Percentiles rank a stretch among this genome's conserved stretches.
Conservation (phyloP, 352 stramenopile species). For the Thraustotheca clavata region DNA sequence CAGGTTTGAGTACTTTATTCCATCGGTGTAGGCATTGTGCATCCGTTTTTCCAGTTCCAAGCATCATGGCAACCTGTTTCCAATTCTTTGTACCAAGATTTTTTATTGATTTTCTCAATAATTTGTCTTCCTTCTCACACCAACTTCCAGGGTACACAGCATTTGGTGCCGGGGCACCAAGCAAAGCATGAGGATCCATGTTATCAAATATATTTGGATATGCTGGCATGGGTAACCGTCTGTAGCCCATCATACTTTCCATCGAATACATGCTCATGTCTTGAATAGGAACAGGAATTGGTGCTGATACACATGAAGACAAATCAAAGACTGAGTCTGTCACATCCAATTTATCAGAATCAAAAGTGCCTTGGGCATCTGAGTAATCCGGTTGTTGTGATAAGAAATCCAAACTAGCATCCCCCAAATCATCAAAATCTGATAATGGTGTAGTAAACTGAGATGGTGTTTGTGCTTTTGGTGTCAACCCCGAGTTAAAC, state of each 20-base stretch:
- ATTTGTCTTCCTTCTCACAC: constrained; percentile 73
- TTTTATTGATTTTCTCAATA: constrained; percentile 80
- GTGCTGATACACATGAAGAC: neutral
- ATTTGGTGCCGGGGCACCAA: neutral
- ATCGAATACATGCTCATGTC: constrained; percentile 11
- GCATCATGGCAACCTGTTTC: constrained; percentile 88
- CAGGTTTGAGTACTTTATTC: constrained; percentile 90
- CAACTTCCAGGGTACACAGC: constrained; percentile 11
- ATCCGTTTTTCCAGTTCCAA: constrained; percentile 84
- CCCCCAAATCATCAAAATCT: constrained; percentile 12
- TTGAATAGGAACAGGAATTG: neutral
- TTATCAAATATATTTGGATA: constrained; percentile 13
- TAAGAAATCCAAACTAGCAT: constrained; percentile 11
- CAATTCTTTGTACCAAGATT: constrained; percentile 91
- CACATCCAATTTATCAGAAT: neutral
- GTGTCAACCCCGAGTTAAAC: neutral
- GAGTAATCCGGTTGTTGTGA: neutral
- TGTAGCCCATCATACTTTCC: constrained; percentile 15
- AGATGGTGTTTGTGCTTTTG: neutral
- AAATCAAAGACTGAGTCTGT: neutral
- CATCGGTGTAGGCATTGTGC: constrained; percentile 95
- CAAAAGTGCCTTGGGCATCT: neutral
- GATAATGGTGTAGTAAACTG: neutral
- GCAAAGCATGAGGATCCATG: neutral
- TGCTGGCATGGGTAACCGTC: neutral